A percentile compares a stretch with the other conserved stretches of the same genome.
Conservation (phyloP, 257 asterid genomes). For the Capsicum chinense region DNA sequence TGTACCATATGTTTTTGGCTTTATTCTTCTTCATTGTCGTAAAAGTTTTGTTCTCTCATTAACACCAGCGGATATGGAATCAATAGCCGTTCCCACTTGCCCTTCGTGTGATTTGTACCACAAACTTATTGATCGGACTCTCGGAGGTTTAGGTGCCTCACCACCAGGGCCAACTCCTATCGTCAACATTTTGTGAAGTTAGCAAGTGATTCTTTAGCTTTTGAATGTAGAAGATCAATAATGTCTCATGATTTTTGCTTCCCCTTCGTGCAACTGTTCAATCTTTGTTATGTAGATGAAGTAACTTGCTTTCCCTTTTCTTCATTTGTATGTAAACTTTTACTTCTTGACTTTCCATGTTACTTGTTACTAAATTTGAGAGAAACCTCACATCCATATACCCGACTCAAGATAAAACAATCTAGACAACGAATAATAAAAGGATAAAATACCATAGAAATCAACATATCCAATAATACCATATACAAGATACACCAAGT, state of each 20-base stretch:
- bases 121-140: background rate
- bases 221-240: too few species aligned
- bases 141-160: background rate
- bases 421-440: too few species aligned
- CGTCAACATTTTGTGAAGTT: background rate
- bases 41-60: background rate
- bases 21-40: slow-evolving; percentile 1
- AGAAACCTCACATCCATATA: background rate
- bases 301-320: background rate
- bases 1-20: background rate
- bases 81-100: background rate
- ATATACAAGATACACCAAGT: too few species aligned
- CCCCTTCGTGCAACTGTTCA: slow-evolving; percentile 3
- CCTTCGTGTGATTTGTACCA: background rate
- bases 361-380: background rate
- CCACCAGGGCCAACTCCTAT: background rate
- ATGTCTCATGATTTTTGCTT: background rate
- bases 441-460: too few species aligned
- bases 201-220: too few species aligned
- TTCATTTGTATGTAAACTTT: slow-evolving; percentile 2
- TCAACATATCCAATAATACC: too few species aligned
- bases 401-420: too few species aligned
- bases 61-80: background rate
- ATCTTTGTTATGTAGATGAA: background rate
- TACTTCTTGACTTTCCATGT: slow-evolving; percentile 15